These are phyloP conservation scores for Talaromyces sp. DNA, from an alignment of 2,329 filamentous ascomycete genomes.

Conservation along the genomic window DNA sequence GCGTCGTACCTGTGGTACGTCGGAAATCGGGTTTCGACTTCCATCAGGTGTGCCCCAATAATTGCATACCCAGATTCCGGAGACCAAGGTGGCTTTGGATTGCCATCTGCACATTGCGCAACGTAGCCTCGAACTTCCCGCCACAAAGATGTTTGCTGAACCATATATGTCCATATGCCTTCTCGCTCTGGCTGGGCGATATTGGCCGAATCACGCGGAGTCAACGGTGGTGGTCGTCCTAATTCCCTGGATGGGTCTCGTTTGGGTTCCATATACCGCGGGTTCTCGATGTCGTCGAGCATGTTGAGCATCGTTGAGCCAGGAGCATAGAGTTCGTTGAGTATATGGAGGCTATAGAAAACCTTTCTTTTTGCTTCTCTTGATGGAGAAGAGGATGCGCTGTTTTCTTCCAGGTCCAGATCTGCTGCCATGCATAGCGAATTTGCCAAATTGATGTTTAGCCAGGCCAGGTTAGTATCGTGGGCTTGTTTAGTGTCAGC, in stretches of 20 bases:
- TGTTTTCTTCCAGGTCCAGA: conserved; percentile 5
- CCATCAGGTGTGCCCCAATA: conserved; percentile 18
- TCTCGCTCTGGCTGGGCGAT: not conserved
- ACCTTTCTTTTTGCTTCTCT: conserved; percentile 11
- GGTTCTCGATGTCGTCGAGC: conserved; percentile 19
- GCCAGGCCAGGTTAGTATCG: conserved; percentile 12
- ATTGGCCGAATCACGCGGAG: conserved; percentile 10
- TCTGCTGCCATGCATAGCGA: conserved; percentile 8
- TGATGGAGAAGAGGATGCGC: not conserved
- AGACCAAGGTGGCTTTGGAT: conserved; percentile 17
- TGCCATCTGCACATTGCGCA: conserved; percentile 14
- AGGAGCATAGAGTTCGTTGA: conserved; percentile 17
- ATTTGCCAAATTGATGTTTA: conserved; percentile 12
- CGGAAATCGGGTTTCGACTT: conserved; percentile 20
- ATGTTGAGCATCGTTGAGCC: conserved; percentile 16
- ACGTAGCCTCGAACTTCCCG: conserved; percentile 16
- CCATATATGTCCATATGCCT: conserved; percentile 19
- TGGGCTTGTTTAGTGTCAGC: conserved; percentile 1
- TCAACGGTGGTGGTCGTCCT: conserved; percentile 11
- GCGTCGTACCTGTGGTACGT: conserved; percentile 18
- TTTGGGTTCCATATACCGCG: conserved; percentile 15
- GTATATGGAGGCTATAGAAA: conserved; percentile 17
- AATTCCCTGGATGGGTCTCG: conserved; percentile 10
- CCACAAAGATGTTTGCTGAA: conserved; percentile 17
- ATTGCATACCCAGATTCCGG: conserved; percentile 19